A percentile compares a stretch with the other conserved stretches of the same genome.
phyloP scores from a whole-genome alignment of 164 flowering plant genomes.

The Nymphaea colorata region DNA sequence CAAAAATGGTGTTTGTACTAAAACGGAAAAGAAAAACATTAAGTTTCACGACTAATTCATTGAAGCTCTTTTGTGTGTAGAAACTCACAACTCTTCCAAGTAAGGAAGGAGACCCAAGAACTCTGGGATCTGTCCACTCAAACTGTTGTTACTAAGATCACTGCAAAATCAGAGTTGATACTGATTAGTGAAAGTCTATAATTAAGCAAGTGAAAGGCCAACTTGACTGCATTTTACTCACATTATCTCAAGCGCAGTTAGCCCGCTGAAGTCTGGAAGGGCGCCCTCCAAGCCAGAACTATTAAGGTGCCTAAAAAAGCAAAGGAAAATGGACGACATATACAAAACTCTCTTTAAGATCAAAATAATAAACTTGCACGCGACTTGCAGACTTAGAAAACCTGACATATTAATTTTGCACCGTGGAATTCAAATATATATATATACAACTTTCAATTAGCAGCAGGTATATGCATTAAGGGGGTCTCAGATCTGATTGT shows the following conservation, averaged over 20 bases:
- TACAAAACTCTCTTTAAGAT: too few species aligned
- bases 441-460: too few species aligned
- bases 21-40: too few species aligned
- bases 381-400: too few species aligned
- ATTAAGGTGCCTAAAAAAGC: conserved; percentile 17
- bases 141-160: neutral
- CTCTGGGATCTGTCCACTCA: neutral
- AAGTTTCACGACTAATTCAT: too few species aligned
- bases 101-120: conserved; percentile 19
- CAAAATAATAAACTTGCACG: too few species aligned
- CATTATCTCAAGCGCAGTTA: conserved; percentile 34
- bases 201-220: neutral
- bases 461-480: too few species aligned
- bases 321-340: neutral
- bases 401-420: too few species aligned
- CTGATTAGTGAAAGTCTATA: neutral
- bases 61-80: neutral
- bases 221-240: conserved; percentile 7
- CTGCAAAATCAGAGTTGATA: neutral
- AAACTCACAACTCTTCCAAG: conserved; percentile 17
- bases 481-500: too few species aligned
- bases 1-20: too few species aligned
- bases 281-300: conserved; percentile 19
- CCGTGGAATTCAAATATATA: too few species aligned
- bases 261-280: conserved; percentile 34